phyloP scores from a whole-genome alignment of 164 flowering plant species.

The Brasenia schreberi region DNA sequence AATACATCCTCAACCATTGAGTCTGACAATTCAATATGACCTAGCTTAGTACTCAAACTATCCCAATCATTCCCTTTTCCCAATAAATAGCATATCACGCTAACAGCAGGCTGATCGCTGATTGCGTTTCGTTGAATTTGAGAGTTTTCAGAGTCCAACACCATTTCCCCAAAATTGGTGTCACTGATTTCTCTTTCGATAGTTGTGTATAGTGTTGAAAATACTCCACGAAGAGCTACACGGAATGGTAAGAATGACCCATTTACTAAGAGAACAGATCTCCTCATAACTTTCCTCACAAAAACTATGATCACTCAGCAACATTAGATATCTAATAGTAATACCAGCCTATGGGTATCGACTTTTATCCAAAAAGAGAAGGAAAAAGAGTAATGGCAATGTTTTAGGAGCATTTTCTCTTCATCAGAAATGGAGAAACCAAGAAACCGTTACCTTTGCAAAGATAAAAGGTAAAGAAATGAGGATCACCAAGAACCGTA shows the following conservation, averaged over 20 bases:
- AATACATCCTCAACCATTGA: constrained; percentile 30
- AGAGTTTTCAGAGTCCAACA: neutral
- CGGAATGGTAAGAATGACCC: neutral
- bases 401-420: too few species aligned
- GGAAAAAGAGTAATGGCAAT: too few species aligned
- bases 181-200: neutral
- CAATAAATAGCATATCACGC: constrained; percentile 24
- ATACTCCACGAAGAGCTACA: neutral
- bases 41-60: constrained; percentile 15
- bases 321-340: neutral
- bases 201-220: neutral
- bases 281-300: neutral
- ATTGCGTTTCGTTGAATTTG: neutral
- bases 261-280: neutral
- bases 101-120: neutral
- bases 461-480: too few species aligned
- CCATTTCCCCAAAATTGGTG: neutral
- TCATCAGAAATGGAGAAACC: too few species aligned
- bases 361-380: too few species aligned
- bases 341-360: too few species aligned
- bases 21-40: constrained; percentile 18
- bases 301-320: neutral
- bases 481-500: too few species aligned
- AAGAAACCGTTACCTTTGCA: too few species aligned
- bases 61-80: constrained; percentile 44